Evolutionary conservation across 176 grass and related monocot genomes (phyloP).

Genomic region (Carex cristatella): DNA sequence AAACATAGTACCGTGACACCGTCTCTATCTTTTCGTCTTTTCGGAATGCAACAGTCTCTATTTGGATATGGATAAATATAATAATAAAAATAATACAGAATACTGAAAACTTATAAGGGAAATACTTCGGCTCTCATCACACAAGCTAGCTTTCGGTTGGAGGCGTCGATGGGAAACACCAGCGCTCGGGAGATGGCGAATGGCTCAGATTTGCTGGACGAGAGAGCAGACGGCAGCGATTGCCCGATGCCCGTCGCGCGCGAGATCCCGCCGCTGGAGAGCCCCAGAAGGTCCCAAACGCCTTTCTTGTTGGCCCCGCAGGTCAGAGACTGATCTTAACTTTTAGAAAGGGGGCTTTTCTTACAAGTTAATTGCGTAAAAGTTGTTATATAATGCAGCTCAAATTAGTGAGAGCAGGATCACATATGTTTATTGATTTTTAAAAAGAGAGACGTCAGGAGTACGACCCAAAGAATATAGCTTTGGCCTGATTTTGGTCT

Average conservation of each 20-base stretch:
- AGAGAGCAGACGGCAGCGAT: background rate
- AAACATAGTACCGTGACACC: constrained; percentile 22
- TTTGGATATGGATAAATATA: constrained; percentile 8
- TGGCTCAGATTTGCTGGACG: constrained; percentile 30
- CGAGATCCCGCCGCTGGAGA: constrained; percentile 20
- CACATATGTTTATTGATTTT: background rate
- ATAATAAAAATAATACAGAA: background rate
- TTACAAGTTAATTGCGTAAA: background rate
- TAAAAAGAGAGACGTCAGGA: background rate
- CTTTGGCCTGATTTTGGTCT: background rate
- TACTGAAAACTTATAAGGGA: background rate
- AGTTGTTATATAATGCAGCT: constrained; percentile 4
- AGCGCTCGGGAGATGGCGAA: constrained; percentile 48
- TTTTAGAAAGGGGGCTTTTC: background rate
- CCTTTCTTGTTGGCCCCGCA: constrained; percentile 56
- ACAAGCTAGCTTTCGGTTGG: background rate
- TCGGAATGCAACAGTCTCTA: background rate
- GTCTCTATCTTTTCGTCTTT: background rate
- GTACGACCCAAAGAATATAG: background rate
- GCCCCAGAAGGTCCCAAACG: constrained; percentile 36
- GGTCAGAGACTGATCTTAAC: constrained; percentile 28
- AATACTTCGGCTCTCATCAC: background rate
- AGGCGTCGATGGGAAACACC: constrained; percentile 65
- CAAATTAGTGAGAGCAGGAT: background rate
- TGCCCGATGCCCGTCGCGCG: constrained; percentile 17